Percentiles rank a stretch among this genome's conserved stretches.
Conservation (phyloP, 2,329 filamentous ascomycete species). For the Sclerotiophoma versabilis region DNA sequence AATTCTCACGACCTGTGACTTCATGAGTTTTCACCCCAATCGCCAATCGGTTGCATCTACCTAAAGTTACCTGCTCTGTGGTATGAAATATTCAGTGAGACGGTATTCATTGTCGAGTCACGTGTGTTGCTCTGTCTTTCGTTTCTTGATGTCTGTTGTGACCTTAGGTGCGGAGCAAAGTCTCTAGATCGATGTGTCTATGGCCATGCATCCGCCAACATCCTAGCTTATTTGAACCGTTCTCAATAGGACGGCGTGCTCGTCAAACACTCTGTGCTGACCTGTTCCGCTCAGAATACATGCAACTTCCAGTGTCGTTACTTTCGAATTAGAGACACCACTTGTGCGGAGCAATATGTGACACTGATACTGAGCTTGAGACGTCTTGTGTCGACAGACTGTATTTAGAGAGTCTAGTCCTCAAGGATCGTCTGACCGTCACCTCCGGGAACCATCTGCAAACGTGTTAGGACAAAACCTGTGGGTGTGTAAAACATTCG, state of each 20-base stretch:
- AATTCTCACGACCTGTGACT: not conserved
- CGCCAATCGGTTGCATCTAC: not conserved
- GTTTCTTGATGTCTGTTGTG: not conserved
- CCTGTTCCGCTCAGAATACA: not conserved
- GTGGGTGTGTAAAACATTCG: conserved; percentile 27
- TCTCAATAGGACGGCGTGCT: not conserved
- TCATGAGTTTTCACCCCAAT: not conserved
- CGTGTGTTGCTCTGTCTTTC: not conserved
- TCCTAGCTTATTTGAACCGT: not conserved
- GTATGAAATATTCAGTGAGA: not conserved
- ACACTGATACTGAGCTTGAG: not conserved
- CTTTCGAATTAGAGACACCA: not conserved
- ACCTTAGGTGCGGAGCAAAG: not conserved
- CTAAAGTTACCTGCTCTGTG: not conserved
- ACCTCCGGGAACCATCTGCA: conserved; percentile 46
- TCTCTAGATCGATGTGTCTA: not conserved
- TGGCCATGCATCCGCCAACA: not conserved
- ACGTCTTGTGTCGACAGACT: not conserved
- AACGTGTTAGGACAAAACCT: conserved; percentile 12
- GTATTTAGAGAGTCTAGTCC: conserved; percentile 20
- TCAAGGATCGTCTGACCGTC: conserved; percentile 40
- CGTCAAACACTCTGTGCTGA: not conserved
- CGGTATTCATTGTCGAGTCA: not conserved
- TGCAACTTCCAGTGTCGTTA: not conserved
- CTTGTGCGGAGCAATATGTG: not conserved